Conservation (phyloP, 345 rosid species). For the Euphorbia pulcherrima region DNA sequence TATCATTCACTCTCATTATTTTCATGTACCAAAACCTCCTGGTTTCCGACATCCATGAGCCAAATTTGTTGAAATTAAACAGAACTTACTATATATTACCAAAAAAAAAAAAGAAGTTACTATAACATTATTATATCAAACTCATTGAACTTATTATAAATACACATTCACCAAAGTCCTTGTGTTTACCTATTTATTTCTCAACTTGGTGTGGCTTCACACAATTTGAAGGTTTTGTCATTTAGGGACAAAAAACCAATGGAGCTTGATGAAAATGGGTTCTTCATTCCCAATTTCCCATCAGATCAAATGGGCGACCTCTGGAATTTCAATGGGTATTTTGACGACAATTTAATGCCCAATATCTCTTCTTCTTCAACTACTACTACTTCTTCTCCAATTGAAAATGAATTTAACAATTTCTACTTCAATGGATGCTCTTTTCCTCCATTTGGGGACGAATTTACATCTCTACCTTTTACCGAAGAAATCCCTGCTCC, state of each 20-base stretch:
- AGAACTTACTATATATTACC: too few species aligned
- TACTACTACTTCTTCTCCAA: conserved; percentile 12
- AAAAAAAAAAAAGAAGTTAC: too few species aligned
- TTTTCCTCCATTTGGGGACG: conserved; percentile 30
- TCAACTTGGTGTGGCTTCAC: conserved; percentile 26
- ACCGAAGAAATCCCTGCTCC: conserved; percentile 23
- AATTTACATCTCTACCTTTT: conserved; percentile 19
- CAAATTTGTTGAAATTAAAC: too few species aligned
- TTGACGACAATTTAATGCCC: conserved; percentile 1
- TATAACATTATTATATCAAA: too few species aligned
- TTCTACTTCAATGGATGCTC: conserved; percentile 27
- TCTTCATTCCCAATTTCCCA: conserved; percentile 24
- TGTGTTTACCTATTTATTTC: conserved; percentile 24
- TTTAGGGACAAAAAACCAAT: conserved; percentile 6
- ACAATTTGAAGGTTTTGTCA: conserved; percentile 30
- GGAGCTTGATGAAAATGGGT: conserved; percentile 37
- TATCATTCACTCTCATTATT: too few species aligned
- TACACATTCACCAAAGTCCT: neutral
- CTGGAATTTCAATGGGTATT: conserved; percentile 17
- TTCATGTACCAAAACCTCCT: too few species aligned
- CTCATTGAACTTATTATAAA: neutral
- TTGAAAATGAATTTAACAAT: conserved; percentile 32
- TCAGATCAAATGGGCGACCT: conserved; percentile 25
- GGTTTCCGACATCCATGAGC: too few species aligned
- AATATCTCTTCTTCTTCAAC: conserved; percentile 4